Evolutionary conservation across 768 basidiomycete genomes (phyloP).

Genomic region (Naematelia encephala): DNA sequence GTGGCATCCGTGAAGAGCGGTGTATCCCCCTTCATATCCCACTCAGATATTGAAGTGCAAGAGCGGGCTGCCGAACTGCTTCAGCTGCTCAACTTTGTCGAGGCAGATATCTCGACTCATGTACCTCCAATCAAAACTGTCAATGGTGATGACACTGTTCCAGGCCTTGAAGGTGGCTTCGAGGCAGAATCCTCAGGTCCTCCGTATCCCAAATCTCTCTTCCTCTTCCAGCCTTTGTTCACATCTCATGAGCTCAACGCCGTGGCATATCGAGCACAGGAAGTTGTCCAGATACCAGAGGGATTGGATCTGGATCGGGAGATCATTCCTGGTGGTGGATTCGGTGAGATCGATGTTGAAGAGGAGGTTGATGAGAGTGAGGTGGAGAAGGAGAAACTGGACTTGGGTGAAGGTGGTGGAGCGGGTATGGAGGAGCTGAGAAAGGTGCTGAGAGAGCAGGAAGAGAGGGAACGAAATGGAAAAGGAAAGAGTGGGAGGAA

Average conservation of each 20-base stretch:
- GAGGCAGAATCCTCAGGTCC: constrained; percentile 54
- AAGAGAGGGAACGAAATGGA: constrained; percentile 27
- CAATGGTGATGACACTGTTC: constrained; percentile 12
- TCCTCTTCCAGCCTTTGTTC: constrained; percentile 77
- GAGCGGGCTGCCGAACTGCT: constrained; percentile 58
- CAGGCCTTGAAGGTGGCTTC: constrained; percentile 49
- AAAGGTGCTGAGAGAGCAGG: constrained; percentile 50
- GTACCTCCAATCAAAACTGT: constrained; percentile 12
- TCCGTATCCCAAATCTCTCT: constrained; percentile 81
- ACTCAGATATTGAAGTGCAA: constrained; percentile 79
- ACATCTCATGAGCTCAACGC: constrained; percentile 76
- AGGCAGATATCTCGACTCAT: constrained; percentile 38
- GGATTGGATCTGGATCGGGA: constrained; percentile 81
- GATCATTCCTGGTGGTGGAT: constrained; percentile 62
- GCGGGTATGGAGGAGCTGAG: constrained; percentile 44
- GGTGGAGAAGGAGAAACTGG: constrained; percentile 35
- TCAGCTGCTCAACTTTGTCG: constrained; percentile 38
- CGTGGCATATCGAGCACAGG: constrained; percentile 75
- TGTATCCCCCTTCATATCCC: constrained; percentile 61
- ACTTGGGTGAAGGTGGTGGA: constrained; percentile 47
- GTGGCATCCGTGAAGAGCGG: constrained; percentile 64
- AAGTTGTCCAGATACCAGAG: constrained; percentile 73
- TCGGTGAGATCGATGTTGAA: constrained; percentile 14
- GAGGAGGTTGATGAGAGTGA: constrained; percentile 23
- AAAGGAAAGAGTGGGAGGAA: constrained; percentile 48